phyloP scores from a whole-genome alignment of 805 yeast genomes.

The Wickerhamiella azymoides region DNA sequence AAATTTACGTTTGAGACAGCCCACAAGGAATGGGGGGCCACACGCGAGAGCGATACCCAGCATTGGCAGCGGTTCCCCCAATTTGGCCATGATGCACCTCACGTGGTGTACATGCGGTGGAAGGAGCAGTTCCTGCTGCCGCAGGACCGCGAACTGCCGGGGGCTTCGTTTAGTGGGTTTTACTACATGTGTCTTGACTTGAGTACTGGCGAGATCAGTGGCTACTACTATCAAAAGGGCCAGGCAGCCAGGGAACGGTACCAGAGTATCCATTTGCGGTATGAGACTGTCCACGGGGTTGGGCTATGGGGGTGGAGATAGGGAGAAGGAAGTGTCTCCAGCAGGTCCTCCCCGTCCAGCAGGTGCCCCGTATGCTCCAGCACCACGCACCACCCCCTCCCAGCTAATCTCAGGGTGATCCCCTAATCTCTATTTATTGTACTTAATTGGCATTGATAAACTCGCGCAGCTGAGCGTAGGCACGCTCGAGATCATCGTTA shows the following conservation, averaged over 20 bases:
- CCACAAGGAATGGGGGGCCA: conserved; percentile 46
- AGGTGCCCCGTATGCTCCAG: no score
- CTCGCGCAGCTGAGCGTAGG: conserved; percentile 65
- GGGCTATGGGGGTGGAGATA: neutral
- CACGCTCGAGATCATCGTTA: conserved; percentile 82
- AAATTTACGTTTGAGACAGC: conserved; percentile 45
- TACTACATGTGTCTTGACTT: conserved; percentile 79
- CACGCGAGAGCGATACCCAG: conserved; percentile 44
- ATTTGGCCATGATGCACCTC: conserved; percentile 16
- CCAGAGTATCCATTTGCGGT: conserved; percentile 5
- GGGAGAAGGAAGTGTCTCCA: neutral
- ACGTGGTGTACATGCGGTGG: conserved; percentile 77
- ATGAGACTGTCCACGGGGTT: neutral
- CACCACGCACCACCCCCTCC: no score
- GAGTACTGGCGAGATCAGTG: conserved; percentile 56
- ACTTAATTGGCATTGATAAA: conserved; percentile 35
- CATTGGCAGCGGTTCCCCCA: conserved; percentile 50
- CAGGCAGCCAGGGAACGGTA: conserved; percentile 9
- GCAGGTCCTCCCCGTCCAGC: no score
- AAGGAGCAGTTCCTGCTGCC: conserved; percentile 78
- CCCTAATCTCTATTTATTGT: neutral
- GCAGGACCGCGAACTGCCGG: conserved; percentile 43
- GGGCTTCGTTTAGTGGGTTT: conserved; percentile 85
- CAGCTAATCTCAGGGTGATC: no score
- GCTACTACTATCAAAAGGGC: conserved; percentile 45